Percentiles rank a stretch among this genome's conserved stretches.
Conservation (phyloP, 495 filamentous ascomycete species). For the Neurospora sp. region DNA sequence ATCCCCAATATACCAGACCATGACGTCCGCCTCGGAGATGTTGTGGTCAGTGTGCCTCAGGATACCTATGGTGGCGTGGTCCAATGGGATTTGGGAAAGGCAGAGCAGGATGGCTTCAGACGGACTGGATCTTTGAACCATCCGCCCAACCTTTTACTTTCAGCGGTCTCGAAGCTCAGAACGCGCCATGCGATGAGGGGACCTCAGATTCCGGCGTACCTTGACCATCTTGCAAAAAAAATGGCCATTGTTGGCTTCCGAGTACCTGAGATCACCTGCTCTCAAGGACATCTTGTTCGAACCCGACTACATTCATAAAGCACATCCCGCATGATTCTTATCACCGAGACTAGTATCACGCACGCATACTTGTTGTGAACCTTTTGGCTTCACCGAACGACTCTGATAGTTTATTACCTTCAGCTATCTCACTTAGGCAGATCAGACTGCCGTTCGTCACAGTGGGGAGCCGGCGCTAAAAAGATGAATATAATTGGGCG, state of each 20-base stretch:
- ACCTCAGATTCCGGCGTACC: background rate
- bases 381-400: too few relatives aligned
- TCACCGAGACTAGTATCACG: too few relatives aligned
- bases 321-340: too few relatives aligned
- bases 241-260: background rate
- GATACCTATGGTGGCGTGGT: background rate
- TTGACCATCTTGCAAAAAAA: background rate
- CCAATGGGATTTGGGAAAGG: background rate
- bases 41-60: background rate
- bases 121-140: background rate
- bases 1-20: background rate
- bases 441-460: too few relatives aligned
- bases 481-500: too few relatives aligned
- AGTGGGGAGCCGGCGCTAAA: too few relatives aligned
- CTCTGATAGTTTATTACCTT: too few relatives aligned
- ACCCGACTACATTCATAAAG: too few relatives aligned
- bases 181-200: background rate
- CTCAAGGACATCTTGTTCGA: background rate
- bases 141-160: background rate
- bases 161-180: background rate
- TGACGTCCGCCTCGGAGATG: background rate
- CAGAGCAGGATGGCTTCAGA: background rate
- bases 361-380: too few relatives aligned
- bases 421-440: too few relatives aligned
- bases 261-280: background rate